phyloP scores from a whole-genome alignment of 805 yeast genomes.

The Candida broadrunensis region DNA sequence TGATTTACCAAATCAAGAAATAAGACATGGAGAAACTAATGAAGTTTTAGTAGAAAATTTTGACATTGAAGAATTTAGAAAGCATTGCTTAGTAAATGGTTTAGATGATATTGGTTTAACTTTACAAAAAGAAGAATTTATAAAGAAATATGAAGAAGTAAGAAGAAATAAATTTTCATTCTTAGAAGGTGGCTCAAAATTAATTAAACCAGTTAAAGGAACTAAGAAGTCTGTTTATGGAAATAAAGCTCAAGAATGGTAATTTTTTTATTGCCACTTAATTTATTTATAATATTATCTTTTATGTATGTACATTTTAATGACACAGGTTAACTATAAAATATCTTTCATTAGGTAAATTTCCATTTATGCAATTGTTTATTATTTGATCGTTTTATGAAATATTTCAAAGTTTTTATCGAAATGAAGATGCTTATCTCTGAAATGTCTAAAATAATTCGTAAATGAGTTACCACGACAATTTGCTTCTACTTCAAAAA shows the following conservation, averaged over 20 bases:
- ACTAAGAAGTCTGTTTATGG: constrained; percentile 68
- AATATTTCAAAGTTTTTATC: too few species aligned
- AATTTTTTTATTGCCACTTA: constrained; percentile 9
- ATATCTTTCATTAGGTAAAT: background rate
- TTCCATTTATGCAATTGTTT: too few species aligned
- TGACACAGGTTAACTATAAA: background rate
- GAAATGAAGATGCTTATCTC: background rate
- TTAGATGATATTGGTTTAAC: constrained; percentile 97
- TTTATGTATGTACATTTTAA: background rate
- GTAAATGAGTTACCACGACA: background rate
- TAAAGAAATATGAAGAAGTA: constrained; percentile 66
- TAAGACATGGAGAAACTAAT: constrained; percentile 59
- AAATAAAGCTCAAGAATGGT: constrained; percentile 75
- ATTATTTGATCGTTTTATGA: too few species aligned
- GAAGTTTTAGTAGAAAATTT: constrained; percentile 74
- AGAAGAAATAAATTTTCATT: constrained; percentile 85
- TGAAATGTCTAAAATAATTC: background rate
- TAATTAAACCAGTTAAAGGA: constrained; percentile 64
- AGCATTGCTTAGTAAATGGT: constrained; percentile 92
- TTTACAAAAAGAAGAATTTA: constrained; percentile 79
- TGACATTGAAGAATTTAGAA: constrained; percentile 88
- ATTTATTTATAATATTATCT: constrained; percentile 1
- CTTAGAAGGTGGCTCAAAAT: constrained; percentile 83
- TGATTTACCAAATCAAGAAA: constrained; percentile 85
- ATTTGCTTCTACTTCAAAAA: background rate